Percentiles rank a stretch among this genome's conserved stretches.
Conservation (phyloP, 2,329 filamentous ascomycete genomes). For the Clonostachys chloroleuca region DNA sequence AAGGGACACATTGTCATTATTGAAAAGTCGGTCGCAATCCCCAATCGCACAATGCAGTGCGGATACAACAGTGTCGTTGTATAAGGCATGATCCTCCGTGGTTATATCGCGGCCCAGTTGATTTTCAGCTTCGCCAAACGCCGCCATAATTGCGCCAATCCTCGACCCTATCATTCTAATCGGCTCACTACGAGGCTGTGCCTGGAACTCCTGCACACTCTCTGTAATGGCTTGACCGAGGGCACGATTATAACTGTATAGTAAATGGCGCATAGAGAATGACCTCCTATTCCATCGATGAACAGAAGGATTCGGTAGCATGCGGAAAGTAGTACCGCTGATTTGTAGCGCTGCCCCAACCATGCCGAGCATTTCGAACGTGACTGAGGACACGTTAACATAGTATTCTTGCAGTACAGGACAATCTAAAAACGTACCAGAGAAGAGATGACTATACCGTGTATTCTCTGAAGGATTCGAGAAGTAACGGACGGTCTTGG, state of each 20-base stretch:
- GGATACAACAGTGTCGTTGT: no score
- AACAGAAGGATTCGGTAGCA: slow-evolving; percentile 32
- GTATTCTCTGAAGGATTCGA: slow-evolving; percentile 8
- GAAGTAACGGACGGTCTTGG: slow-evolving; percentile 22
- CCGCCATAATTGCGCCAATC: no score
- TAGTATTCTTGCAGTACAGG: background rate
- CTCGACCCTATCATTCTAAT: no score
- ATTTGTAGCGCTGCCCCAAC: slow-evolving; percentile 26
- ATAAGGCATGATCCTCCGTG: no score
- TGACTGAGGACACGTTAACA: background rate
- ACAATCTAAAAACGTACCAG: slow-evolving; percentile 6
- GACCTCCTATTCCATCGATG: slow-evolving; percentile 12
- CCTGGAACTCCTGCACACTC: background rate
- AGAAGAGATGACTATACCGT: slow-evolving; percentile 15
- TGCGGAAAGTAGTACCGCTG: slow-evolving; percentile 27
- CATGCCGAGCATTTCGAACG: slow-evolving; percentile 31
- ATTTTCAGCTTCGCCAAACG: background rate
- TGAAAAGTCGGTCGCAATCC: background rate
- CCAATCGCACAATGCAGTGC: background rate
- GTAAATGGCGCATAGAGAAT: no score
- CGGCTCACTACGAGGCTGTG: no score
- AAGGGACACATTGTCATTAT: no score
- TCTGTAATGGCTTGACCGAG: no score
- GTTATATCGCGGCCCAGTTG: no score
- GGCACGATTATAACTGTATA: no score